These are phyloP conservation scores for Cladochytrium replicatum DNA, from an alignment of 192 early-diverging fungal genomes.

Conservation along the genomic window DNA sequence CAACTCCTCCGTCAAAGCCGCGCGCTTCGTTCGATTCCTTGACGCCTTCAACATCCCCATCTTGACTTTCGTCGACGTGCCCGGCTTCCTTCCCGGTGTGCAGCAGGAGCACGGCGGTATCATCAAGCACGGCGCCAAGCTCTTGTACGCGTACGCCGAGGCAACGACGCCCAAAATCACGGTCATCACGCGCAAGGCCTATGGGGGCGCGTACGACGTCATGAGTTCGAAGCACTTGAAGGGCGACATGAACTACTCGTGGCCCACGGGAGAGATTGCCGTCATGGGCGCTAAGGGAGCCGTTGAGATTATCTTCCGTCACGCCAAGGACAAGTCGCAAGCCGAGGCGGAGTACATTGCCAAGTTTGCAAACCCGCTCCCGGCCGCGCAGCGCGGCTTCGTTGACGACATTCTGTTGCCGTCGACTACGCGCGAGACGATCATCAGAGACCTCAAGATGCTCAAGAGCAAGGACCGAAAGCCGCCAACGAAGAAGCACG, in stretches of 20 bases:
- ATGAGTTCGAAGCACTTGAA: conserved; percentile 93
- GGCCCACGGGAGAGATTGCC: conserved; percentile 96
- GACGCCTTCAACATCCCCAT: conserved; percentile 95
- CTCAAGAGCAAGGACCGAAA: conserved; percentile 62
- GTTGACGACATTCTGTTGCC: conserved; percentile 51
- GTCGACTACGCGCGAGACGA: conserved; percentile 56
- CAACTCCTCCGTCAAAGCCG: conserved; percentile 89
- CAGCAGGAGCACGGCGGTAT: conserved; percentile 93
- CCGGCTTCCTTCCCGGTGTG: conserved; percentile 91
- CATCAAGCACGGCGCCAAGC: conserved; percentile 92
- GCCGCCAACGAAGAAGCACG: conserved; percentile 89
- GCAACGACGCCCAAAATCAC: conserved; percentile 96
- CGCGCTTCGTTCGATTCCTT: conserved; percentile 90
- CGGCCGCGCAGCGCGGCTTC: conserved; percentile 78
- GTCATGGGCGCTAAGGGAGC: conserved; percentile 98
- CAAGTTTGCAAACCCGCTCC: conserved; percentile 89
- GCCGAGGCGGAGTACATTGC: conserved; percentile 81
- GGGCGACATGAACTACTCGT: conserved; percentile 85
- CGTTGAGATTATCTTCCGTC: conserved; percentile 89
- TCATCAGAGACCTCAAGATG: conserved; percentile 83
- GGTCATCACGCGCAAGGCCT: conserved; percentile 90
- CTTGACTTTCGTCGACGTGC: conserved; percentile 90
- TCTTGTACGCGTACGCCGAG: conserved; percentile 92
- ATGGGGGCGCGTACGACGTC: conserved; percentile 96
- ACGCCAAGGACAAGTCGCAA: conserved; percentile 39